Evolutionary conservation across 495 filamentous ascomycete genomes (phyloP).

Genomic region (Penicillium antarcticum): DNA sequence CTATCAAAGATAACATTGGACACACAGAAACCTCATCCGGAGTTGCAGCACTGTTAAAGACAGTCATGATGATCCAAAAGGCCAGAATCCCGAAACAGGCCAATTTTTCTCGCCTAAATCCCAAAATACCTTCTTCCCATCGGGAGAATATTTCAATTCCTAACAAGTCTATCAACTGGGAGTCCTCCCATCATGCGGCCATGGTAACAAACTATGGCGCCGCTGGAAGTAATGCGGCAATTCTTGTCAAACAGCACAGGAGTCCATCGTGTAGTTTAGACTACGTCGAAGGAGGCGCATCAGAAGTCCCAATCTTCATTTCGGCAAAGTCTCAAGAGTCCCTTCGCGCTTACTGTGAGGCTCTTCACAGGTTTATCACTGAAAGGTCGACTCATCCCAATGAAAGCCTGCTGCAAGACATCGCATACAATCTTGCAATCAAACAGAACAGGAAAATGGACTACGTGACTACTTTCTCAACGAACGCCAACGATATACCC

Average conservation of each 20-base stretch:
- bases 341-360: not conserved
- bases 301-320: not conserved
- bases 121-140: not conserved
- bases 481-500: too few relatives aligned
- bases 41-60: conserved; percentile 35
- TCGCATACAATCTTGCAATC: not conserved
- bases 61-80: conserved; percentile 40
- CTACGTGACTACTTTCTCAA: not conserved
- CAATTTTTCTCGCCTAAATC: conserved; percentile 30
- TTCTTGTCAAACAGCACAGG: conserved; percentile 12
- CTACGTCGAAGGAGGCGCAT: too few relatives aligned
- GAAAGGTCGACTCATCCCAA: not conserved
- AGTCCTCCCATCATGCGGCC: conserved; percentile 25
- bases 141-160: not conserved
- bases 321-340: not conserved
- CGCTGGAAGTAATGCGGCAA: conserved; percentile 28
- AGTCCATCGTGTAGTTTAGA: not conserved
- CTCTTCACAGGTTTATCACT: not conserved
- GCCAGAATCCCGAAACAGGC: conserved; percentile 28
- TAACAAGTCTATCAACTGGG: not conserved
- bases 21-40: conserved; percentile 43
- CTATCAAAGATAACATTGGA: conserved; percentile 44
- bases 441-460: not conserved
- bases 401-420: not conserved
- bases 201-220: conserved; percentile 36